Percentiles rank a stretch among this genome's conserved stretches.
These are phyloP conservation scores for Ilex aquifolium DNA, from an alignment of 257 asterid genomes.

Conservation along the genomic window DNA sequence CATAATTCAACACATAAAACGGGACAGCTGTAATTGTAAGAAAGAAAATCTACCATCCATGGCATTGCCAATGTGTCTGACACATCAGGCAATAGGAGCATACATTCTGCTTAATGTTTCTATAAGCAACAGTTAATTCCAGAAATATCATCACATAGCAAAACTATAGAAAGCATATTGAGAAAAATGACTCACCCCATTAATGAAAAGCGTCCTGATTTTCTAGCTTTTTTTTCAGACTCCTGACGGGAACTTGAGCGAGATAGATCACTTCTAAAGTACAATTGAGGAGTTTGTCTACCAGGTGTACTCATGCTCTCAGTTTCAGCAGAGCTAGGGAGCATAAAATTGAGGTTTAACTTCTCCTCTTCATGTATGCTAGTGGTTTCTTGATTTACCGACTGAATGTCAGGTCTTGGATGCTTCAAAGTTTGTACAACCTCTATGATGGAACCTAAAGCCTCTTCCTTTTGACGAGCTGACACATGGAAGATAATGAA, in stretches of 20 bases:
- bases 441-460: slow-evolving; percentile 74
- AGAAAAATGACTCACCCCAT: slow-evolving; percentile 43
- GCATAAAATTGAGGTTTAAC: slow-evolving; percentile 49
- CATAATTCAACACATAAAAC: too few relatives aligned
- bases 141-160: background rate
- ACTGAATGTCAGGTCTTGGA: slow-evolving; percentile 52
- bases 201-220: slow-evolving; percentile 54
- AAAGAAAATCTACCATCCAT: background rate
- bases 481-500: slow-evolving; percentile 20
- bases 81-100: background rate
- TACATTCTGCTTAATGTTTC: background rate
- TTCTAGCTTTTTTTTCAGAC: slow-evolving; percentile 36
- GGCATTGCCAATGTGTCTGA: background rate
- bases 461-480: slow-evolving; percentile 98
- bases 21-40: too few relatives aligned
- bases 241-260: slow-evolving; percentile 41
- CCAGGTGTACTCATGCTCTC: slow-evolving; percentile 42
- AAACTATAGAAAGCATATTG: background rate
- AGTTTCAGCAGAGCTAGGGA: slow-evolving; percentile 56
- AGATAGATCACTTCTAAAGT: slow-evolving; percentile 18
- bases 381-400: slow-evolving; percentile 41
- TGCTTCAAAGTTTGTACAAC: slow-evolving; percentile 84
- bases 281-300: slow-evolving; percentile 38
- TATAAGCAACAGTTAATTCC: background rate
- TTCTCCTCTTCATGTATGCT: slow-evolving; percentile 30